These are phyloP conservation scores for Carallia brachiata DNA, from an alignment of 345 rosid species.

Conservation along the genomic window DNA sequence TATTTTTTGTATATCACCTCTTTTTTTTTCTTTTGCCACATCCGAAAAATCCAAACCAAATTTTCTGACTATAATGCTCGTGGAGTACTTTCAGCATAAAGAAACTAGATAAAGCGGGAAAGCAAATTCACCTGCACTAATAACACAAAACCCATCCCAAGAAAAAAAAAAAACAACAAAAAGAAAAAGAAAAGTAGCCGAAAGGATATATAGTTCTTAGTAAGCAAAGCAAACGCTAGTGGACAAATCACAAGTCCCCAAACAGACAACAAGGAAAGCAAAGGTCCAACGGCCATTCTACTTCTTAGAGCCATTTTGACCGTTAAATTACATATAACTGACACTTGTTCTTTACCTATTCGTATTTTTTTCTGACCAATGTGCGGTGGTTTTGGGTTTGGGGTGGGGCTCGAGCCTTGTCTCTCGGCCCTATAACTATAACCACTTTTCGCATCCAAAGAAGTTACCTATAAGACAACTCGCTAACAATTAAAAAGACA, in stretches of 20 bases:
- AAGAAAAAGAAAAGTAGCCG: neutral
- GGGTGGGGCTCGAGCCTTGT: slow-evolving; percentile 34
- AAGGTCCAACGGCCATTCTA: neutral
- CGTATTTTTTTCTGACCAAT: slow-evolving; percentile 15
- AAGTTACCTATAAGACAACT: neutral
- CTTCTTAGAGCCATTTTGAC: neutral
- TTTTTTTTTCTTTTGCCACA: neutral
- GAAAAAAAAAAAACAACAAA: neutral
- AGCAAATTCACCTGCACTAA: no score
- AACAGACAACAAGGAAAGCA: neutral
- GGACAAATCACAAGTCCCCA: neutral
- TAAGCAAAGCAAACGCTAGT: neutral
- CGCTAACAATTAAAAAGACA: neutral
- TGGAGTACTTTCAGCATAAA: no score
- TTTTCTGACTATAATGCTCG: no score
- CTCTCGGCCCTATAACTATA: slow-evolving; percentile 7
- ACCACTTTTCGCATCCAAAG: slow-evolving; percentile 10
- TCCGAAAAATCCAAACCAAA: no score
- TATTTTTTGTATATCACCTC: no score
- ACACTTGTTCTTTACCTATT: slow-evolving; percentile 18
- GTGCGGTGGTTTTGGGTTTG: slow-evolving; percentile 15
- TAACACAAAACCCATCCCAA: no score
- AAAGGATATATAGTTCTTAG: neutral
- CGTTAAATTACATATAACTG: slow-evolving; percentile 17
- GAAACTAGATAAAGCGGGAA: no score